Evolutionary conservation across 140 eudicot species (phyloP), one percentile per base, ranked within the genome.

Genomic region (Senecio squalidus): DNA sequence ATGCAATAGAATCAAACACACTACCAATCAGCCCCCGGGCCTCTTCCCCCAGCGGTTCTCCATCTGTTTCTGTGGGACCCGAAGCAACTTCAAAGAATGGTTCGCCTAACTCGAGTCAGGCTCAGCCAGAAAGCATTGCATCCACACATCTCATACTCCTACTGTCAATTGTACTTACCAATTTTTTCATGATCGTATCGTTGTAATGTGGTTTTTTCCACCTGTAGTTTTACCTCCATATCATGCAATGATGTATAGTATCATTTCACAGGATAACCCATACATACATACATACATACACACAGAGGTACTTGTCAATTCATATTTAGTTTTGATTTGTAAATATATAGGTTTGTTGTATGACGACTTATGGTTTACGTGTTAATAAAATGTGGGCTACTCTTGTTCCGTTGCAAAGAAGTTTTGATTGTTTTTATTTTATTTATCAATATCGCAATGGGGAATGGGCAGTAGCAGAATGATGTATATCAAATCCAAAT

Each of bases 1-100:
- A 80, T 64, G 68, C 59, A 25, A 67, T 50, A 30, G 67, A 69
- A 39, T 74, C 89, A 14, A 83, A 64, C 66, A 73, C 82, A 9
- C 51, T 82, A 27, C 95, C 95, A 21, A 68, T 75, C 25, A 73
- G 68, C 71, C 89, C 82, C 2, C 56, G 49, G 11, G 69, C 55
- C 26, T 52, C n/a, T n/a, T n/a, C 85, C 6, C 60, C 78, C 1
- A 62, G 66, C 48, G 39, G 78, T 71, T 80, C 88, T 40, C 65
- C 89, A 28, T 59, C 84, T 1, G 68, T 76, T 58, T 47, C 75
- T 4, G 60, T 89, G 56, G 79, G 81, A 20, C 93, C 95, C 1
- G 86, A 85, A 69, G 95, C 95, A n/a, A 82, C 81, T 6, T 20
- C 95, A 3, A 70, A 58, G 55, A 70, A 52, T 26, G 76, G 74